Base-by-base conservation (phyloP, 2,329 filamentous ascomycete species). In the Hypoxylon sp. region DNA sequence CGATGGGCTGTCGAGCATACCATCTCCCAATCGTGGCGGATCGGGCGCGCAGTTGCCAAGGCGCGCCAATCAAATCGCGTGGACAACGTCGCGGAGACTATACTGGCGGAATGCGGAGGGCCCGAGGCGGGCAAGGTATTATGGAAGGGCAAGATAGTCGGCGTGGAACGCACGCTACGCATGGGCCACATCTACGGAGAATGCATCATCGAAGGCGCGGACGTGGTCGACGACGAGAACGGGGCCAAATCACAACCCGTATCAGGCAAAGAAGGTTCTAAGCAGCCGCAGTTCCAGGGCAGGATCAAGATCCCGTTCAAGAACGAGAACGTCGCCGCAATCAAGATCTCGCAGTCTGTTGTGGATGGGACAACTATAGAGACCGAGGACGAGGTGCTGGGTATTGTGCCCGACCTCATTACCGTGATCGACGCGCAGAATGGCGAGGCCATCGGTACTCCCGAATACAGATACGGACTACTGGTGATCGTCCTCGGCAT, bases 281-380 rank as follows among this genome's bases (percentile, higher is more conserved):
- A 38, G 2, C 14, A 67, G 1, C 58, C 65, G 5, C 71, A 76
- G 30, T 78, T 83, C 73, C 63, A 72, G 44, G 87, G 87, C 0
- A 69, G 76, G 28, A 77, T 91, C 73, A 89, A 86, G 72, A 88
- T 92, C 50, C 89, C 89, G 0, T 91, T 91, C 80, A 91, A 91
- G 78, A 92, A 92, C 75, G 89, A 92, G 73, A 92, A 91, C 71
- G 89, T 92, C 45, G 85, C 85, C n/a, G 89, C 85, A 0, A 77
- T 83, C 46, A 77, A 71, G 52, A 65, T 75, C 42, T 65, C 67
- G 4, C 63, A 55, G 20, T 68, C 66, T 5, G 56, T 60, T 7
- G 67, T 80, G 0, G 73, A 77, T 4, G 74, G 73, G 9, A 69
- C 76, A 12, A 69, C 72, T 0, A 73, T 77, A n/a, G 81, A 83